Evolutionary conservation across 2,329 filamentous ascomycete species (phyloP).

Genomic region (Colletotrichum chrysophilum): DNA sequence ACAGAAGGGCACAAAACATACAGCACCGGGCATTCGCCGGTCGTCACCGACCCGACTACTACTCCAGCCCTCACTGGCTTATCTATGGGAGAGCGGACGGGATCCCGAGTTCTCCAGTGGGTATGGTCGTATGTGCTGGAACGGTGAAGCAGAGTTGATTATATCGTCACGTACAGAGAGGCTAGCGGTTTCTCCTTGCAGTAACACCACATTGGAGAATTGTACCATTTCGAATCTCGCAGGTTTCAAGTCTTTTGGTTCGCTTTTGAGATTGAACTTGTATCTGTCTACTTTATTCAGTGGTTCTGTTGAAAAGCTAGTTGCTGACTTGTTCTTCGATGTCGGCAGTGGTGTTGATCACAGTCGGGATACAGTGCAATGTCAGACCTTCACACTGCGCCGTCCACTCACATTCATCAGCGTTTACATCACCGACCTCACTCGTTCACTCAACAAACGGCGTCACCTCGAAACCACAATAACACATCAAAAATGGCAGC

Average conservation of each 20-base stretch:
- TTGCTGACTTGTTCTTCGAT: background rate
- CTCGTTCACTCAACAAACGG: background rate
- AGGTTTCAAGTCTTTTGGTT: fast-evolving
- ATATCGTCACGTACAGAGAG: background rate
- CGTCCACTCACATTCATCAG: background rate
- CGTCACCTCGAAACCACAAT: background rate
- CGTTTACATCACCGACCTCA: constrained; percentile 7
- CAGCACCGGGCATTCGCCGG: background rate
- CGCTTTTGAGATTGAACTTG: fast-evolving
- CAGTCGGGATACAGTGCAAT: background rate
- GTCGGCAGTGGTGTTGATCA: background rate
- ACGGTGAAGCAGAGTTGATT: fast-evolving
- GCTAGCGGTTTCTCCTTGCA: background rate
- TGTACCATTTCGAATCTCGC: background rate
- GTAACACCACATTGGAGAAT: background rate
- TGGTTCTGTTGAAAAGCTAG: background rate
- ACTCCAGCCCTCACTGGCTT: constrained; percentile 10
- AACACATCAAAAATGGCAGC: constrained; percentile 15
- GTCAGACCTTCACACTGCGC: background rate
- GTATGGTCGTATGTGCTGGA: constrained; percentile 7
- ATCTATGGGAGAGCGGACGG: constrained; percentile 20
- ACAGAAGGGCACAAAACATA: background rate
- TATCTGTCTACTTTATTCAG: background rate
- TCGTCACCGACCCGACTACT: constrained; percentile 14
- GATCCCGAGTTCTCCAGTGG: constrained; percentile 18